A percentile compares a stretch with the other conserved stretches of the same genome.
These are phyloP conservation scores for Pestalotiopsis fici DNA, from an alignment of 2,329 filamentous ascomycete species.

Conservation along the genomic window DNA sequence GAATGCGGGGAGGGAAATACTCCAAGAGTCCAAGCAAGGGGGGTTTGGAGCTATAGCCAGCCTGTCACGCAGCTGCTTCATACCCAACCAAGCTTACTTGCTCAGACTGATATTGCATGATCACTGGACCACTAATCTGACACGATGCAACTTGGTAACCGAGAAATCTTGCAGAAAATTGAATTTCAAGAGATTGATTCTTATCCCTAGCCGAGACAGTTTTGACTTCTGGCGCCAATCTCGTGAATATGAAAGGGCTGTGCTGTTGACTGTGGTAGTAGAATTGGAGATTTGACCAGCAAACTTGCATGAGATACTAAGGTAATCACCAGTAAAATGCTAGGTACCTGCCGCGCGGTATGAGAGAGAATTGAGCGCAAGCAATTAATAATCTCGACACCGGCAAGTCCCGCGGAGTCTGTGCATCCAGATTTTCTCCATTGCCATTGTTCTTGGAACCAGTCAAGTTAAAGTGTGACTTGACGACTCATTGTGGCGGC, in stretches of 20 bases:
- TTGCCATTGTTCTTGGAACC: background rate
- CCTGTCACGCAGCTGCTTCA: background rate
- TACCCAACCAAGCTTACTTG: background rate
- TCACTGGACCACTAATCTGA: background rate
- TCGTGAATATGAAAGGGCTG: background rate
- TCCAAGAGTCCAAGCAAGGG: background rate
- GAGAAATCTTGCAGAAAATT: background rate
- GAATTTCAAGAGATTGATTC: background rate
- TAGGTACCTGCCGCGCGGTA: too few relatives aligned
- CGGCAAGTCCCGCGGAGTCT: background rate
- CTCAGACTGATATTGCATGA: background rate
- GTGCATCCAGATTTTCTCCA: background rate
- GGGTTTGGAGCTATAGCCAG: background rate
- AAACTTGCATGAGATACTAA: background rate
- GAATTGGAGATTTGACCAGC: background rate
- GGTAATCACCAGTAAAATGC: background rate
- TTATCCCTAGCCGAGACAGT: background rate
- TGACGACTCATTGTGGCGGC: background rate
- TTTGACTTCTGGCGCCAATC: background rate
- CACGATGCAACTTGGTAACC: background rate
- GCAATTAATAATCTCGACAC: background rate
- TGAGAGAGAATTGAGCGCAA: background rate
- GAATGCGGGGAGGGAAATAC: background rate
- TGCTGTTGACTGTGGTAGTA: background rate
- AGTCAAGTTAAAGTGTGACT: background rate